A percentile compares a stretch with the other conserved stretches of the same genome.
Evolutionary conservation across 192 early-diverging fungal species (phyloP).

Genomic region (Ramicandelaber brevisporus): DNA sequence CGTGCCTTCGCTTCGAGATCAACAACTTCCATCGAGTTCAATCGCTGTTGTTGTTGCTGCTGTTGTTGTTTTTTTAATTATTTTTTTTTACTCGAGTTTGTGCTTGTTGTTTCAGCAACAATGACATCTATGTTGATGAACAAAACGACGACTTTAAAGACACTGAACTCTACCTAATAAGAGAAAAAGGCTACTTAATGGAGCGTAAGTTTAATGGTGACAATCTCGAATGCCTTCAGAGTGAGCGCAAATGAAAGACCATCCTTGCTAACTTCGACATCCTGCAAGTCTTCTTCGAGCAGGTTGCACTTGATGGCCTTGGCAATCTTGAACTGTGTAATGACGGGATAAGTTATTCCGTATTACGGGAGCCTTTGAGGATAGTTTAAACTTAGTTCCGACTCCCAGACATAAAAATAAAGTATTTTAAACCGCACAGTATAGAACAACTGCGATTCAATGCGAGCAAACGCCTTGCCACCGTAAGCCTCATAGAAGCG

Average conservation of each 20-base stretch:
- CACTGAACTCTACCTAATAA: no score
- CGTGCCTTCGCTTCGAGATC: slow-evolving; percentile 55
- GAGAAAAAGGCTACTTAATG: slow-evolving; percentile 1
- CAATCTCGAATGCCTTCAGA: slow-evolving; percentile 36
- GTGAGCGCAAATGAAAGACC: slow-evolving; percentile 14
- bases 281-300: slow-evolving; percentile 38
- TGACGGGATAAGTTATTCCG: no score
- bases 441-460: slow-evolving; percentile 1
- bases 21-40: no score
- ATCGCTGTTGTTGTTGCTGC: no score
- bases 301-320: slow-evolving; percentile 36
- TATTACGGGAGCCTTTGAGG: no score
- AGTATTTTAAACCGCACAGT: not conserved
- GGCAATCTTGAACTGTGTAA: slow-evolving; percentile 5
- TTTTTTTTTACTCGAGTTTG: no score
- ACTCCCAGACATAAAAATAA: not conserved
- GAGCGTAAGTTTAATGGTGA: slow-evolving; percentile 22
- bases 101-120: no score
- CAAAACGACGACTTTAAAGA: no score
- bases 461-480: slow-evolving; percentile 19
- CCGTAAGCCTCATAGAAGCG: slow-evolving; percentile 84
- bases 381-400: slow-evolving; percentile 2
- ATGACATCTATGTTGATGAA: no score
- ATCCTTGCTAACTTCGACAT: slow-evolving; percentile 7
- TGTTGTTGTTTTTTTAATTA: no score